Percentiles rank a stretch among this genome's conserved stretches.
Evolutionary conservation across 352 stramenopile species (phyloP).

Genomic region (Globisporangium nodosum): DNA sequence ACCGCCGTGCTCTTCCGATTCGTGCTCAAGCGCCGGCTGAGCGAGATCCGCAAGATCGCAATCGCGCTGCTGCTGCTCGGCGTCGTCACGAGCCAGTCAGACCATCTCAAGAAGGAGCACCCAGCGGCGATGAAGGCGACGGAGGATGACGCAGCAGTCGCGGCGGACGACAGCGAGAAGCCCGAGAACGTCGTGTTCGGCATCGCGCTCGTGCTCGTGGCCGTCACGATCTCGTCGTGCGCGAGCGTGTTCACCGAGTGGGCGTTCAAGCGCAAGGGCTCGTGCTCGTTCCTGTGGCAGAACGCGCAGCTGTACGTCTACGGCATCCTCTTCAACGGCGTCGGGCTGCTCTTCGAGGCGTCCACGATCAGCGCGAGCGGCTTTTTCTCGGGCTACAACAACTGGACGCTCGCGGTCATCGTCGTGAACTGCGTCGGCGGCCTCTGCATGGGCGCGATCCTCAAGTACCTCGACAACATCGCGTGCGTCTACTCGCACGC

Average conservation of each 20-base stretch:
- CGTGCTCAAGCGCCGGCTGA: constrained; percentile 67
- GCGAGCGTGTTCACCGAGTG: constrained; percentile 84
- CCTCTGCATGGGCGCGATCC: constrained; percentile 73
- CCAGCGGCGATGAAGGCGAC: constrained; percentile 10
- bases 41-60: constrained; percentile 65
- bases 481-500: constrained; percentile 80
- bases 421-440: constrained; percentile 68
- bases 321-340: constrained; percentile 75
- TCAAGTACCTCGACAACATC: constrained; percentile 91
- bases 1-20: constrained; percentile 81
- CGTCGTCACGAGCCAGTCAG: constrained; percentile 76
- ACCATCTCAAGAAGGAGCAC: constrained; percentile 43
- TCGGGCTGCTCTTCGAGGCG: constrained; percentile 49
- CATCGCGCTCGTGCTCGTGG: constrained; percentile 64
- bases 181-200: constrained; percentile 33
- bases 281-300: constrained; percentile 75
- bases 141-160: constrained; percentile 4
- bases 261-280: constrained; percentile 75
- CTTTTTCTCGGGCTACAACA: constrained; percentile 80
- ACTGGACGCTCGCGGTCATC: constrained; percentile 74
- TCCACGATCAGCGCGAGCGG: constrained; percentile 36
- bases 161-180: constrained; percentile 6
- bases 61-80: constrained; percentile 73
- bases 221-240: constrained; percentile 73
- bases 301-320: constrained; percentile 81